Conservation (phyloP, 225 moss, liverwort and hornwort genomes). For the Marchantia paleacea region DNA sequence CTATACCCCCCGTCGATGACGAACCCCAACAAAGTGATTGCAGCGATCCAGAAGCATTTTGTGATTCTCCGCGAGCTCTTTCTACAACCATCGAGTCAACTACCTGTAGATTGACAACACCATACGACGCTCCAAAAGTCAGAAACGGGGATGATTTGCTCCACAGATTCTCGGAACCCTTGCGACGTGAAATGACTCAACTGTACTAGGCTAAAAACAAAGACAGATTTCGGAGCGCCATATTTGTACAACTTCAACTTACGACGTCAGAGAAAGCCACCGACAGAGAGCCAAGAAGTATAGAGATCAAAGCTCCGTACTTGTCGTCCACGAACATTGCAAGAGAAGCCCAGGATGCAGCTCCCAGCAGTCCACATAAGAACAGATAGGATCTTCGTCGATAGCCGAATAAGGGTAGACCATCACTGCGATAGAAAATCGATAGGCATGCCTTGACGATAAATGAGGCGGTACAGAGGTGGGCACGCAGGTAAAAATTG, state of each 20-base stretch:
- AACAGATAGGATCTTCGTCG: constrained; percentile 90
- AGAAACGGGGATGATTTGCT: no score
- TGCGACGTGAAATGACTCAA: background rate
- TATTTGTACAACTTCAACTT: constrained; percentile 34
- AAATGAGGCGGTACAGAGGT: background rate
- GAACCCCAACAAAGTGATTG: constrained; percentile 99
- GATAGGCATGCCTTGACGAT: background rate
- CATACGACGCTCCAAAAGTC: background rate
- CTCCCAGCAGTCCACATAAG: constrained; percentile 83
- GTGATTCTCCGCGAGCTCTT: constrained; percentile 93
- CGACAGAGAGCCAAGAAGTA: constrained; percentile 93
- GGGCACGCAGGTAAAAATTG: background rate
- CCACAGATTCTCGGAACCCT: background rate
- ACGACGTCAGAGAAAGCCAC: constrained; percentile 99
- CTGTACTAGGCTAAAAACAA: background rate
- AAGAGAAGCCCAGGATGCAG: constrained; percentile 77
- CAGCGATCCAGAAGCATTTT: constrained; percentile 77
- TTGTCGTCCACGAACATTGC: constrained; percentile 83
- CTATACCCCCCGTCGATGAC: constrained; percentile 73
- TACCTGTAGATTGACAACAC: constrained; percentile 40
- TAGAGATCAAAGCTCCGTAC: constrained; percentile 77
- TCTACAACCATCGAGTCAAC: constrained; percentile 99
- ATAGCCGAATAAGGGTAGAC: constrained; percentile 89
- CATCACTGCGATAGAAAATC: constrained; percentile 61
- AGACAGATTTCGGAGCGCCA: background rate